Evolutionary conservation across 2,329 filamentous ascomycete species (phyloP).

Genomic region (Aspergillus floridensis): DNA sequence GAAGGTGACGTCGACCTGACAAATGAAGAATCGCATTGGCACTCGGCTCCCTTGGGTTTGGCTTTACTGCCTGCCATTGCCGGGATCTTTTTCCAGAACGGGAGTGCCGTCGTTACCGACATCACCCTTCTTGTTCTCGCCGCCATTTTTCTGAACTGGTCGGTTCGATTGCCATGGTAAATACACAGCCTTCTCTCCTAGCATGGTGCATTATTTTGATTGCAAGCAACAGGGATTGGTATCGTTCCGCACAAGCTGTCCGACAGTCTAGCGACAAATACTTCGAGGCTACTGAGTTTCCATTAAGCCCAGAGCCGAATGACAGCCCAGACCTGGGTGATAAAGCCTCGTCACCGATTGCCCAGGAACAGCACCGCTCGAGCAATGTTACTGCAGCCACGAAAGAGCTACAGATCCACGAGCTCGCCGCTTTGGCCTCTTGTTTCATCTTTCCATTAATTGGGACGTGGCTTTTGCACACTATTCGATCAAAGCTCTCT

Average conservation of each 20-base stretch:
- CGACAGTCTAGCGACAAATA: slow-evolving; percentile 44
- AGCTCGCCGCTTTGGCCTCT: slow-evolving; percentile 68
- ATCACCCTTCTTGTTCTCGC: slow-evolving; percentile 75
- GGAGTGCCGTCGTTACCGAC: slow-evolving; percentile 79
- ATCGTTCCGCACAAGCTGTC: slow-evolving; percentile 66
- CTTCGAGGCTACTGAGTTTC: slow-evolving; percentile 19
- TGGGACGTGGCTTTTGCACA: slow-evolving; percentile 80
- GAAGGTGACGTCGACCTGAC: slow-evolving; percentile 33
- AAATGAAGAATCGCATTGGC: slow-evolving; percentile 65
- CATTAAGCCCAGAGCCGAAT: slow-evolving; percentile 28
- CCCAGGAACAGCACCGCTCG: slow-evolving; percentile 3
- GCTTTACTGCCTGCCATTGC: slow-evolving; percentile 83
- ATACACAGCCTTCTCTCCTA: slow-evolving; percentile 25
- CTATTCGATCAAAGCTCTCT: slow-evolving; percentile 75
- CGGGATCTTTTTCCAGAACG: slow-evolving; percentile 80
- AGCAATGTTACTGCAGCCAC: slow-evolving; percentile 40
- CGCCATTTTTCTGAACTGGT: slow-evolving; percentile 88
- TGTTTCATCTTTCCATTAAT: slow-evolving; percentile 77
- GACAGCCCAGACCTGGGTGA: slow-evolving; percentile 15
- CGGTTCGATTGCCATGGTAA: slow-evolving; percentile 84
- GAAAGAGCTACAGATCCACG: slow-evolving; percentile 69
- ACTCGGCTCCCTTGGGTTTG: slow-evolving; percentile 77
- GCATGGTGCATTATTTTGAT: background rate
- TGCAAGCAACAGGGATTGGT: slow-evolving; percentile 61
- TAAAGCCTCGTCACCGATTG: background rate